Percentiles rank a stretch among this genome's conserved stretches.
These are phyloP conservation scores for Leccinum longicurvipes DNA, from an alignment of 768 basidiomycete species.

Conservation along the genomic window DNA sequence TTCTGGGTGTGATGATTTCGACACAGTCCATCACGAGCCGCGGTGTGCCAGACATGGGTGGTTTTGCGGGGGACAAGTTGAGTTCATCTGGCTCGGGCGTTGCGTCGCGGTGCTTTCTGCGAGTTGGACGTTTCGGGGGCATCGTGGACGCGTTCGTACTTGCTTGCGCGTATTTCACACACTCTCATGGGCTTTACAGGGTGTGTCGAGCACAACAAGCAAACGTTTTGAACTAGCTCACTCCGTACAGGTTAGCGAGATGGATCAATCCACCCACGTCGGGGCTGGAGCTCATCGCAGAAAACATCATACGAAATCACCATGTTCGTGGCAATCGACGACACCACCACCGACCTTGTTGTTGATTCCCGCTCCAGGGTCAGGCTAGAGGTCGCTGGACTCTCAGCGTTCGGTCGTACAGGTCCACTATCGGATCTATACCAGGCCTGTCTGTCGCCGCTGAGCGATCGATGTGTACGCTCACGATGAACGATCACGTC, in stretches of 20 bases:
- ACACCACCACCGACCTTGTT: constrained; percentile 12
- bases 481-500: constrained; percentile 78
- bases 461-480: constrained; percentile 70
- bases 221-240: background rate
- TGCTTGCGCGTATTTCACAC: constrained; percentile 21
- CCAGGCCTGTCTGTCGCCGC: constrained; percentile 47
- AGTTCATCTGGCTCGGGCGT: constrained; percentile 28
- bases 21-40: constrained; percentile 31
- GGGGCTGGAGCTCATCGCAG: constrained; percentile 62
- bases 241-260: constrained; percentile 56
- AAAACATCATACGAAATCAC: constrained; percentile 70
- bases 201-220: constrained; percentile 28
- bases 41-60: constrained; percentile 7
- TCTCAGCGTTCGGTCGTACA: constrained; percentile 67
- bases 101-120: constrained; percentile 14
- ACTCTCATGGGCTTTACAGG: constrained; percentile 58
- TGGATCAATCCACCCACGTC: constrained; percentile 81
- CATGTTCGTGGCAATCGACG: constrained; percentile 41
- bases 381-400: constrained; percentile 61
- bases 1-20: constrained; percentile 30
- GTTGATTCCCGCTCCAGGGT: constrained; percentile 43
- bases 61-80: constrained; percentile 27
- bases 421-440: constrained; percentile 63
- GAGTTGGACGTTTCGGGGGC: constrained; percentile 44
- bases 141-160: constrained; percentile 27